These are phyloP conservation scores for Yamadazyma friedrichii DNA, from an alignment of 1,139 yeast species.

Conservation along the genomic window DNA sequence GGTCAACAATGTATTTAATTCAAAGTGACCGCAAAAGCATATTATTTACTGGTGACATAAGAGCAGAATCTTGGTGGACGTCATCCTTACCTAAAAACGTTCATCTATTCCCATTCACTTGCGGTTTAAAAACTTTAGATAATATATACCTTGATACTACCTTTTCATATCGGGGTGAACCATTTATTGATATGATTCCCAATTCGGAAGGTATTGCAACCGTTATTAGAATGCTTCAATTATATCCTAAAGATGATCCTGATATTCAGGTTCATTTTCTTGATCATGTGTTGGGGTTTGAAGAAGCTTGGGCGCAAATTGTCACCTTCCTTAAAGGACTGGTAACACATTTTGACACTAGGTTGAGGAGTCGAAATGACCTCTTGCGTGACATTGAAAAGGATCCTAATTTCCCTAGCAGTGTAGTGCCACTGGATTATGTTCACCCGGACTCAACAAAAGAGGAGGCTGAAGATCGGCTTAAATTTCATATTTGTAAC, in stretches of 20 bases:
- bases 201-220: constrained; percentile 44
- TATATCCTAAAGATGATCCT: constrained; percentile 43
- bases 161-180: constrained; percentile 51
- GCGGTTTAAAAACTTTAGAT: constrained; percentile 34
- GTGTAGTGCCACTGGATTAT: not conserved
- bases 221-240: constrained; percentile 29
- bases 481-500: constrained; percentile 4
- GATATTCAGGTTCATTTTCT: constrained; percentile 41
- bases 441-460: not conserved
- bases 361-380: not conserved
- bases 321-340: constrained; percentile 29
- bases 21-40: constrained; percentile 36
- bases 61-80: constrained; percentile 60
- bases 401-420: not conserved
- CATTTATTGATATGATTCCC: constrained; percentile 42
- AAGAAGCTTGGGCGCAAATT: constrained; percentile 51
- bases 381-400: not conserved
- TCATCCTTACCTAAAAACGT: constrained; percentile 37
- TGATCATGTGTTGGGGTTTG: constrained; percentile 53
- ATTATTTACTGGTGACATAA: constrained; percentile 56
- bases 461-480: not conserved
- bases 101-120: constrained; percentile 42
- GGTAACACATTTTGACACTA: constrained; percentile 18
- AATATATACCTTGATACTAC: constrained; percentile 59
- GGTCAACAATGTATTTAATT: constrained; percentile 56